These are phyloP conservation scores for Debaryomyces nepalensis DNA, from an alignment of 1,139 yeast species.

Conservation along the genomic window DNA sequence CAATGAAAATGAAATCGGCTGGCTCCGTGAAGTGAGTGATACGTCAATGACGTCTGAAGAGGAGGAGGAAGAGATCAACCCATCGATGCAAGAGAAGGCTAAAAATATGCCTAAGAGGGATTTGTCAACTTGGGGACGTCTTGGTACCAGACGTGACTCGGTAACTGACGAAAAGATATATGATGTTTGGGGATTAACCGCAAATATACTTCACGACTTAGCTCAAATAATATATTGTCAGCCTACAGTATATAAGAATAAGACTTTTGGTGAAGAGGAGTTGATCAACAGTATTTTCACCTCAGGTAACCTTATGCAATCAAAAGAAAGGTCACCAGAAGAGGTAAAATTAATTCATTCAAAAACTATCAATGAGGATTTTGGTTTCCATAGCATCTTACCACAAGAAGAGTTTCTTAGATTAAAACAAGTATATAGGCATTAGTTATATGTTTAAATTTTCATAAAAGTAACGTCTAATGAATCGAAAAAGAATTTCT, in stretches of 20 bases:
- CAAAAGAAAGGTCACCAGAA: conserved; percentile 37
- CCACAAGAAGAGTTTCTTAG: conserved; percentile 49
- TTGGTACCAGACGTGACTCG: conserved; percentile 45
- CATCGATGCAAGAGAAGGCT: conserved; percentile 25
- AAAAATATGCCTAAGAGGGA: conserved; percentile 24
- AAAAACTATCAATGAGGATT: conserved; percentile 34
- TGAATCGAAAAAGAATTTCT: not conserved
- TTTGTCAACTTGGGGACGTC: conserved; percentile 43
- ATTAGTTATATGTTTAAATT: conserved; percentile 17
- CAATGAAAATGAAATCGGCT: conserved; percentile 58
- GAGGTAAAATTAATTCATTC: conserved; percentile 44
- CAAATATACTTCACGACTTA: conserved; percentile 79
- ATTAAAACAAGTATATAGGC: conserved; percentile 46
- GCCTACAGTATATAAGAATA: not conserved
- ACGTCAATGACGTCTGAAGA: conserved; percentile 59
- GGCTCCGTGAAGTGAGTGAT: conserved; percentile 66
- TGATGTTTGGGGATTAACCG: conserved; percentile 92
- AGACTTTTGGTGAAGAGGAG: conserved; percentile 64
- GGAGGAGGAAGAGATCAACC: conserved; percentile 25
- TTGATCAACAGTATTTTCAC: conserved; percentile 59
- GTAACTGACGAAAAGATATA: conserved; percentile 51
- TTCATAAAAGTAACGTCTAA: not conserved
- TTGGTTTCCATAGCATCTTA: conserved; percentile 56
- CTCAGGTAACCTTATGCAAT: conserved; percentile 52
- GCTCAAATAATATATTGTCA: conserved; percentile 59